A percentile compares a stretch with the other conserved stretches of the same genome.
phyloP scores from a whole-genome alignment of 306 rosid species.

The Medicago ruthenica region DNA sequence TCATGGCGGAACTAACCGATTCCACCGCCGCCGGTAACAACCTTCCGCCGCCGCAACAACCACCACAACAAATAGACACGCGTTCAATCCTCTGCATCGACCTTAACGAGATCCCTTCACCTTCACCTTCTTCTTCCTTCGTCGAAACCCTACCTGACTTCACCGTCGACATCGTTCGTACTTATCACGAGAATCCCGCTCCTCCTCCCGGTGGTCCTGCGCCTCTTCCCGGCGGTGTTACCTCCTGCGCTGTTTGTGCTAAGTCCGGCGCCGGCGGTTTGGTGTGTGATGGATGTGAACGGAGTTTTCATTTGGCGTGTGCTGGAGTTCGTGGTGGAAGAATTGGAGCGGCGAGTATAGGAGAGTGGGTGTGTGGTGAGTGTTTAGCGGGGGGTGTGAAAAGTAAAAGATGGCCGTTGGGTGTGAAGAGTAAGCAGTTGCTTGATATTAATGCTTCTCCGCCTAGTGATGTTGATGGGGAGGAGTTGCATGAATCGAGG shows the following conservation, averaged over 20 bases:
- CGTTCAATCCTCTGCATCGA: conserved; percentile 78
- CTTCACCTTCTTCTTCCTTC: conserved; percentile 61
- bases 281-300: conserved; percentile 99
- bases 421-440: conserved; percentile 83
- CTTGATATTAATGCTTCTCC: conserved; percentile 95
- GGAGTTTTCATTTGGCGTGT: conserved; percentile 78
- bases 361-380: conserved; percentile 92
- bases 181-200: conserved; percentile 79
- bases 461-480: conserved; percentile 76
- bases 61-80: conserved; percentile 36
- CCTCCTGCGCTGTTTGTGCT: conserved; percentile 60
- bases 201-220: conserved; percentile 61
- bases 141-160: conserved; percentile 79
- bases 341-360: conserved; percentile 48
- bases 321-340: conserved; percentile 63
- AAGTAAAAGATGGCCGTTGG: conserved; percentile 97
- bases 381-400: conserved; percentile 64
- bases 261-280: conserved; percentile 56
- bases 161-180: conserved; percentile 77
- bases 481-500: conserved; percentile 71
- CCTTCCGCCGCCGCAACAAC: conserved; percentile 13
- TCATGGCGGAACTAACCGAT: conserved; percentile 77
- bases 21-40: conserved; percentile 53
- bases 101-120: conserved; percentile 99
- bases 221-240: conserved; percentile 37